Conservation (phyloP, 1,284 basidiomycete genomes). For the Filobasidium uniguttulatum region DNA sequence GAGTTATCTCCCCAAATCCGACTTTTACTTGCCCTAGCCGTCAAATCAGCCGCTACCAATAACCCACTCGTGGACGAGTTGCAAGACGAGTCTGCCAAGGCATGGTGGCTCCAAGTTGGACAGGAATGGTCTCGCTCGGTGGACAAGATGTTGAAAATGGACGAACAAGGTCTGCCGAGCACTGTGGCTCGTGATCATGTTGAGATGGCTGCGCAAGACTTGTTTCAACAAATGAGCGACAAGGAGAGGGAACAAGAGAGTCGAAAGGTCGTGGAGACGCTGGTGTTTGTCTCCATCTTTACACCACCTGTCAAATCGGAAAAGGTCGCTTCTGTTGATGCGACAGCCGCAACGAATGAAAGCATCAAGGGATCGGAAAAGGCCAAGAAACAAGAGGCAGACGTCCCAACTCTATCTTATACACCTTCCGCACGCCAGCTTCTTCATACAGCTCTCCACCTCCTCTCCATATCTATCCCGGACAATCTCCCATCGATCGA, state of each 20-base stretch:
- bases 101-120: constrained; percentile 19
- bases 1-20: constrained; percentile 20
- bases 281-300: constrained; percentile 6
- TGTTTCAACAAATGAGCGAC: constrained; percentile 20
- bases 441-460: constrained; percentile 25
- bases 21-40: constrained; percentile 27
- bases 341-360: background rate
- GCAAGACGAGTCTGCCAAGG: background rate
- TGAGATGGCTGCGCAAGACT: constrained; percentile 18
- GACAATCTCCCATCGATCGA: constrained; percentile 29
- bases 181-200: constrained; percentile 21
- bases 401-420: constrained; percentile 24
- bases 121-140: constrained; percentile 26
- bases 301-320: constrained; percentile 18
- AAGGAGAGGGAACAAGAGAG: constrained; percentile 21
- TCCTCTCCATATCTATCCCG: constrained; percentile 28
- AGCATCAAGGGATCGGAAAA: background rate
- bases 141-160: constrained; percentile 25
- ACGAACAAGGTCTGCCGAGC: constrained; percentile 22
- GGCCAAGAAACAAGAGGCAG: constrained; percentile 8
- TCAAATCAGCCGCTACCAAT: constrained; percentile 20
- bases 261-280: constrained; percentile 2
- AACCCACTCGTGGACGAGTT: constrained; percentile 14
- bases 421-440: constrained; percentile 34
- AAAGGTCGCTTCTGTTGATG: constrained; percentile 11